Base-by-base conservation (phyloP, 495 filamentous ascomycete species). In the Lophiostoma macrostomum region DNA sequence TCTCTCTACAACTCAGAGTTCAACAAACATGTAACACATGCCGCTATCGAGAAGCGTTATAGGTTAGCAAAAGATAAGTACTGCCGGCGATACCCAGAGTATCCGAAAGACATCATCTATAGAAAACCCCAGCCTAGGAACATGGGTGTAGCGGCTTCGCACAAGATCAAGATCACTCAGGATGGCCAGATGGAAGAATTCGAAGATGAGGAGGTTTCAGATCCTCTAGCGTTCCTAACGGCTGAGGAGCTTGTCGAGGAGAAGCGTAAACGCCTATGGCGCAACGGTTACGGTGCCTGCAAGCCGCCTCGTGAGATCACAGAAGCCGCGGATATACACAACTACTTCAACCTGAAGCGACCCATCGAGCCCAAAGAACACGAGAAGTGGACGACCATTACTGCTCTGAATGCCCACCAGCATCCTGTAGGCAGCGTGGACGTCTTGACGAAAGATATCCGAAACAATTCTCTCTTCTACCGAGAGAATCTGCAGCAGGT, bases 41-140 rank as follows among this genome's bases (percentile, higher is more conserved):
- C 48, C 3, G 48, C 48, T n/a, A 34, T 42, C 14, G 48, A 52
- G 23, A 52, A 41, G 36, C 35, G 48, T 1, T 52, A 52, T 18
- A 35, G 48, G 3, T n/a, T 11, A 25, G 23, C n/a, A 5, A 41
- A 10, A 2, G 13, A 7, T 3, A 10, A 34, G 25, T 52, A 41
- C 16, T 18, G 16, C 13, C 25, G 12, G n/a, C 13, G 19, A 16
- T n/a, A 52, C 25, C 48, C 48, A 1, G 14, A 12, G 5, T 52
- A 52, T 19, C 48, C 48, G 16, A 7, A 4, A 14, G 18, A 29
- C 3, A 52, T 52, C 20, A 34, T 23, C 16, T 52, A 52, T 23
- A 16, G 32, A 4, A 4, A 12, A n/a, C 19, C 7, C 5, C 31
- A 16, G 20, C 22, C 12, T 12, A 19, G 14, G 14, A 11, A 2